Percentiles rank a stretch among this genome's conserved stretches.
phyloP scores from a whole-genome alignment of 1,139 yeast genomes.

The Nakaseomyces kungkrabaensis region DNA sequence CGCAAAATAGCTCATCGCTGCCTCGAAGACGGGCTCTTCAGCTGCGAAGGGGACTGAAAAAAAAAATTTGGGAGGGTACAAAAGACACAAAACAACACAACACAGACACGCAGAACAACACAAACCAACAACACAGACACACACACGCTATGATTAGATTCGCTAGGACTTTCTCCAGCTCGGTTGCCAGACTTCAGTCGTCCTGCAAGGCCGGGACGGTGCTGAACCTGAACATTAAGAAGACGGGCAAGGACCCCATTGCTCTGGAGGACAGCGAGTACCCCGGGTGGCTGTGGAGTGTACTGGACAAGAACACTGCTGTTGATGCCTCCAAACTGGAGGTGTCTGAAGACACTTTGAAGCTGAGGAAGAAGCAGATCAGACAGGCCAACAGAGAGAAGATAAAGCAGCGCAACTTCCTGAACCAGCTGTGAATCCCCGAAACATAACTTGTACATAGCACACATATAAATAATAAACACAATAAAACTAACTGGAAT shows the following conservation, averaged over 20 bases:
- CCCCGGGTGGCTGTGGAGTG: constrained; percentile 94
- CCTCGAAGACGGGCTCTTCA: too few species aligned
- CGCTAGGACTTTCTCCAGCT: not conserved
- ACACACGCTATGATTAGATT: not conserved
- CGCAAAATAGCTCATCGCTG: too few species aligned
- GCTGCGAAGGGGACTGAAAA: too few species aligned
- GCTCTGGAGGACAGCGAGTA: constrained; percentile 83
- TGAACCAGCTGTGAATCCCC: constrained; percentile 26
- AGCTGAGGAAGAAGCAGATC: constrained; percentile 58
- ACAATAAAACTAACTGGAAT: not conserved
- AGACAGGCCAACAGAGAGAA: constrained; percentile 56
- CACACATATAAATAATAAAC: too few species aligned
- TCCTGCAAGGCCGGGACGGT: constrained; percentile 69
- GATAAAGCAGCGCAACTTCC: constrained; percentile 73
- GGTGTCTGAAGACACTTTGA: constrained; percentile 48
- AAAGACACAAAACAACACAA: too few species aligned
- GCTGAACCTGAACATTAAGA: constrained; percentile 65
- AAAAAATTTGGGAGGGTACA: too few species aligned
- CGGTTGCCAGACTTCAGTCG: constrained; percentile 20
- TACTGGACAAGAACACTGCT: constrained; percentile 41
- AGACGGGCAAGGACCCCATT: constrained; percentile 78
- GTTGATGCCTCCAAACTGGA: constrained; percentile 8
- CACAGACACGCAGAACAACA: not conserved
- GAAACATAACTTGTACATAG: not conserved
- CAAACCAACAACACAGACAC: not conserved